Evolutionary conservation across 208 protist species (phyloP).

Genomic region (Lotmaria passim): DNA sequence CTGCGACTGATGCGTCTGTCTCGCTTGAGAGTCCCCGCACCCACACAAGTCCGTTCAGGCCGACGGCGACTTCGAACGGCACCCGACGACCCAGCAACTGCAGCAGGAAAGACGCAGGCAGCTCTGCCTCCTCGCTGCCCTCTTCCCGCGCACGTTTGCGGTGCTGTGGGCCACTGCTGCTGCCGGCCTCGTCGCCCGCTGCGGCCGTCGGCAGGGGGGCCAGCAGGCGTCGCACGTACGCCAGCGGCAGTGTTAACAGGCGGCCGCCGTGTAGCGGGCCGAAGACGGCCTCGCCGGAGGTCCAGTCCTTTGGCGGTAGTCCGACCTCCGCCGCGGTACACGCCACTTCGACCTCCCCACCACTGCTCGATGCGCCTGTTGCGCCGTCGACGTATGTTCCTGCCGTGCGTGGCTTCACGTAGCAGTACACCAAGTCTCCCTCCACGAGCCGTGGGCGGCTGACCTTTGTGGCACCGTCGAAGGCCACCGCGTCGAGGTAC

Average conservation of each 20-base stretch:
- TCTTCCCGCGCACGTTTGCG: conserved; percentile 31
- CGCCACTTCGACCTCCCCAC: conserved; percentile 67
- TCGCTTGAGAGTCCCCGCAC: conserved; percentile 63
- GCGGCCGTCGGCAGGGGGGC: conserved; percentile 19
- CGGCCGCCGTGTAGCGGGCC: conserved; percentile 74
- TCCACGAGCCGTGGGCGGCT: conserved; percentile 73
- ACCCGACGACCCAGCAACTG: conserved; percentile 57
- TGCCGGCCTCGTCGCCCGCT: too few relatives aligned
- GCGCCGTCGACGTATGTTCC: conserved; percentile 30
- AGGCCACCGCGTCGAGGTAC: conserved; percentile 74
- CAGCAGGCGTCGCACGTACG: conserved; percentile 74
- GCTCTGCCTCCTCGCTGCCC: conserved; percentile 16
- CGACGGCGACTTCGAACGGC: conserved; percentile 79
- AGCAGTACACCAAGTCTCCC: conserved; percentile 80
- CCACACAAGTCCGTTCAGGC: conserved; percentile 85
- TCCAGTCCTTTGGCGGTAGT: conserved; percentile 83
- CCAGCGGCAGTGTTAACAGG: conserved; percentile 65
- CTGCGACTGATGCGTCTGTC: conserved; percentile 47
- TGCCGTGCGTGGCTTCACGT: conserved; percentile 51
- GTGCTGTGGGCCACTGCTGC: neutral
- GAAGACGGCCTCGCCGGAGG: conserved; percentile 78
- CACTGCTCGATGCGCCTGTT: neutral
- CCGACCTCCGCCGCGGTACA: conserved; percentile 79
- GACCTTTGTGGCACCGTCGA: conserved; percentile 86
- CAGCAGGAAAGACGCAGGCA: conserved; percentile 68